Base-by-base conservation (phyloP, 257 asterid genomes). In the Lavandula angustifolia region DNA sequence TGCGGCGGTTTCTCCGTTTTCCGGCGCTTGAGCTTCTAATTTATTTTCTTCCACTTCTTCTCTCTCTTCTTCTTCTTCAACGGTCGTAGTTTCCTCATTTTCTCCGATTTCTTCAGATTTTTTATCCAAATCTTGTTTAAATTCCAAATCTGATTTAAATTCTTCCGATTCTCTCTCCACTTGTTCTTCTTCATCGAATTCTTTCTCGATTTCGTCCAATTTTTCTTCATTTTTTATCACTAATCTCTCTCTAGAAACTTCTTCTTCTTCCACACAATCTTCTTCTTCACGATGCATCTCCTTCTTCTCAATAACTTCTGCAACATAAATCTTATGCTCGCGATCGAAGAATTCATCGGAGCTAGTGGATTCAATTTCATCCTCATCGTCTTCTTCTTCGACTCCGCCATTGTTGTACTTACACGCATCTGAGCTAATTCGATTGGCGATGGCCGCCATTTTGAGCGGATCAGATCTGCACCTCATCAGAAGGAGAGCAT, bases 381-480 rank as follows among this genome's bases (percentile, higher is more conserved):
- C 22, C 5, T 9, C 80, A 0, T 63, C 54, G 0, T 77, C 70
- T 16, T 69, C 74, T 1, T 73, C 80, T 0, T 67, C 79, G 4
- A 60, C 57, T 0, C 60, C 72, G 2, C 53, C 74, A 29, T 60
- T 58, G 1, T 73, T 80, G 9, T 59, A 33, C n/a, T 48, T 60
- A 0, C 59, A 49, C 40, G 66, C 75, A 58, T 86, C 98, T 77
- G 89, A 84, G 38, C 84, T 76, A 27, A 85, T 81, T 5, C 89
- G 67, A 69, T 76, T 81, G 0, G 89, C 76, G n/a, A 94, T 88
- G 54, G 82, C 76, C 0, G 96, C 95, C 87, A 94, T 82, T 74
- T 88, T 86, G 77, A 86, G 70, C 0, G 98, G 99, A 91, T 94
- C 98, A 56, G 99, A 94, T 86, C 96, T 85, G 68, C 99, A 94